Base-by-base conservation (phyloP, 352 stramenopile species). In the Globisporangium paddicum region DNA sequence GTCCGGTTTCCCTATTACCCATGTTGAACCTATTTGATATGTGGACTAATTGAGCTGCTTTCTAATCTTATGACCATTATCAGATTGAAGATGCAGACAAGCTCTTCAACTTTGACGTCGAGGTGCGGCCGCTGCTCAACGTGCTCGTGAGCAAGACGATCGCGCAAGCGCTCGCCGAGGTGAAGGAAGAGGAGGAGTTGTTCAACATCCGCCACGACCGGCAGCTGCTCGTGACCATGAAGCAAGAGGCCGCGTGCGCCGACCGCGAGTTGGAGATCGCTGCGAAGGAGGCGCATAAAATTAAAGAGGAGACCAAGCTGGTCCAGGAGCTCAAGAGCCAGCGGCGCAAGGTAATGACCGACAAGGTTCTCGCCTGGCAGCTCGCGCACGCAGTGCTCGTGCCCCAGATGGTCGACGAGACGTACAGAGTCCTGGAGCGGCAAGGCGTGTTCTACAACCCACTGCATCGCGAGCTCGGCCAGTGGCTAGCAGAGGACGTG, bases 61-160 rank as follows among this genome's bases (percentile, higher is more conserved):
- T 19, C 10, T 45, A 10, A 48, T 10, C 8, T n/a, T 38, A 35
- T 2, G 25, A 3, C 4, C 7, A 16, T 14, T 45, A 8, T 5
- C 54, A 95, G 79, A 94, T 94, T 51, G 79, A 92, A 41, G 73
- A 79, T 19, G 67, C 70, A 1, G 82, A 89, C 52, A 69, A 76
- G 26, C 62, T 95, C 19, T 94, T 93, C 63, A 80, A 93, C 55
- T 95, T 93, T 60, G 82, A 95, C 57, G 56, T 60, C 14, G 84
- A 95, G 52, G 82, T 94, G 38, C 71, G 73, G 62, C 86, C 86
- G 28, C 60, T 95, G 10, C 66, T 95, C 16, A 79, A 79, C 51
- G 79, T 93, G 1, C 51, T 95, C 19, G 82, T 94, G 28, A 87
- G 73, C 67, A 95, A 94, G 53, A 95, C 82, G 3, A 69, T 95